Conservation (phyloP, 1,284 basidiomycete genomes). For the Rhodotorula mucilaginosa region DNA sequence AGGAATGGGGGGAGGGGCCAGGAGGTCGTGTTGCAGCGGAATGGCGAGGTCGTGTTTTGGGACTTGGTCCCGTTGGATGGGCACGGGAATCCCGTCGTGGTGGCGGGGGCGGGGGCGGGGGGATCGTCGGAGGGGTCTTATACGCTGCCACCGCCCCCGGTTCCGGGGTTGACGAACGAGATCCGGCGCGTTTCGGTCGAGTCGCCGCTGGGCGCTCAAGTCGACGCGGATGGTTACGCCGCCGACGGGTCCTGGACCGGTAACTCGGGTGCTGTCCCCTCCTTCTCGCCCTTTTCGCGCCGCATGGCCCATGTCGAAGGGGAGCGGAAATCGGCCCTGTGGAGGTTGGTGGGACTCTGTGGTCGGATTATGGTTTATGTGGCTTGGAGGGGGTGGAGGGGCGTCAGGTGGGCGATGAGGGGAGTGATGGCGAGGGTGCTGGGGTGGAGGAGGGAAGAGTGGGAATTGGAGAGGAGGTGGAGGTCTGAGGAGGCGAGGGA, state of each 20-base stretch:
- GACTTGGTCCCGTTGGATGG: background rate
- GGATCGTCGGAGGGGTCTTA: background rate
- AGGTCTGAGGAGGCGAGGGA: background rate
- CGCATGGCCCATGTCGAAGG: conserved; percentile 8
- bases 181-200: conserved; percentile 14
- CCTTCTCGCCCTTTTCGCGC: background rate
- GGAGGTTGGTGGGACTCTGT: background rate
- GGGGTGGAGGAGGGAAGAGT: conserved; percentile 9
- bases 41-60: conserved; percentile 21
- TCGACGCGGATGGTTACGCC: background rate
- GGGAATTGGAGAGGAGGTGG: background rate
- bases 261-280: background rate
- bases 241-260: background rate
- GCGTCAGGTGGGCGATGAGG: background rate
- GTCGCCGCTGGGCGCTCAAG: background rate
- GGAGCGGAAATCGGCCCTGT: conserved; percentile 2
- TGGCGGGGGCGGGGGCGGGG: background rate
- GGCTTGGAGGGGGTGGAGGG: background rate
- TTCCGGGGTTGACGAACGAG: conserved; percentile 12
- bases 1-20: background rate
- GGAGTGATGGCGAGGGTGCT: background rate
- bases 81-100: background rate
- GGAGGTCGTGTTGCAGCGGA: conserved; percentile 5
- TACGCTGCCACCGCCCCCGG: no score
- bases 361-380: background rate